Base-by-base conservation (phyloP, 768 basidiomycete species). In the Tylopilus plumbeoviolaceoides region DNA sequence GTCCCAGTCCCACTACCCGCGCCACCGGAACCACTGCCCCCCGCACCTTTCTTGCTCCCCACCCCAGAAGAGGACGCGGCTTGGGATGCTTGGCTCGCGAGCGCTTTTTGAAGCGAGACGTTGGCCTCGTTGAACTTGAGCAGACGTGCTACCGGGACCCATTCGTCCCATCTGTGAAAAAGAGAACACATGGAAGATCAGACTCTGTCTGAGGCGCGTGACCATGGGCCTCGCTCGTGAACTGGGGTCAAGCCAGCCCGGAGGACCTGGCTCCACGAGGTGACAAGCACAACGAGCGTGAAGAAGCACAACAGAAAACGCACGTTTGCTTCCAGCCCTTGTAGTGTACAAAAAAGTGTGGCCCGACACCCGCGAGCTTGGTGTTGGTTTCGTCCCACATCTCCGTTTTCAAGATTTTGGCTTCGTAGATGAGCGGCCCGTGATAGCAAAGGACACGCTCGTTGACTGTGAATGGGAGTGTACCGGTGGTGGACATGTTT, bases 241-340 rank as follows among this genome's bases (percentile, higher is more conserved):
- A 11, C n/a, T 18, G 36, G n/a, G n/a, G 14, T 4, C 33, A 35
- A 35, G 36, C 36, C 8, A 5, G 30, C 30, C 36, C n/a, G n/a
- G 14, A 17, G 3, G 36, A 38, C 15, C 15, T 2, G 7, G 17
- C 36, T 6, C 36, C 17, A 18, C 36, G 14, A 18, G 14, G 17
- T 9, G 36, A 7, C 36, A 18, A 8, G 36, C 36, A 8, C n/a
- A 20, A 2, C 17, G 18, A 39, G 20, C n/a, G 38, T 10, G 8
- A 18, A n/a, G 10, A 4, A 15, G 7, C 1, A 39, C 15, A 4
- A 39, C 7, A n/a, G 10, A 20, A 15, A 10, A 74, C 82, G 59
- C 66, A 95, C 92, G 91, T 95, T 70, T 92, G 89, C 69, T 98
- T 99, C 97, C 97, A 99, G 9, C 97, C 97, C 71, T 98, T 97